A percentile compares a stretch with the other conserved stretches of the same genome.
phyloP scores from a whole-genome alignment of 1,284 basidiomycete species.

The Leccinum subrobustum region DNA sequence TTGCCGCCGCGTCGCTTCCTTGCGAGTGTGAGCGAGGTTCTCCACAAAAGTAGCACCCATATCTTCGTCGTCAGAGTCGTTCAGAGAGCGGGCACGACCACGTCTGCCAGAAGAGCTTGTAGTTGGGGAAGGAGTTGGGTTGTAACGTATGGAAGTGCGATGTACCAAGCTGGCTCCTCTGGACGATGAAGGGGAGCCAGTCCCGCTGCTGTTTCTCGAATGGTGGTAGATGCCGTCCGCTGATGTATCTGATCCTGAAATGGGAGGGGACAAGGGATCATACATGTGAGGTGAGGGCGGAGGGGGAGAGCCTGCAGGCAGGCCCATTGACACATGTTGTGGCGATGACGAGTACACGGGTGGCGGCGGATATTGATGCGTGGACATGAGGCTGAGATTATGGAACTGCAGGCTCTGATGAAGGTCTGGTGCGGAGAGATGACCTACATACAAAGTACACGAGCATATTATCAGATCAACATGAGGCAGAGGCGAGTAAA shows the following conservation, averaged over 20 bases:
- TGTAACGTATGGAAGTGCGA: constrained; percentile 63
- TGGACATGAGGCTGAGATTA: constrained; percentile 50
- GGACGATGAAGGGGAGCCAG: constrained; percentile 72
- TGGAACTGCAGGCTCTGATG: constrained; percentile 50
- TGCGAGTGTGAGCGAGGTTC: constrained; percentile 70
- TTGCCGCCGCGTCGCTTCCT: constrained; percentile 79
- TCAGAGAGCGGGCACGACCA: constrained; percentile 60
- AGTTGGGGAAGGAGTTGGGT: constrained; percentile 72
- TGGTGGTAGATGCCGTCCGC: constrained; percentile 72
- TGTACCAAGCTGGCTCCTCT: constrained; percentile 72
- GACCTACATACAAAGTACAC: constrained; percentile 50
- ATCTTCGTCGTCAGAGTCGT: constrained; percentile 74
- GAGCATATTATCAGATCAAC: constrained; percentile 54
- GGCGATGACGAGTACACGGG: constrained; percentile 51
- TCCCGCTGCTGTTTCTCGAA: constrained; percentile 71
- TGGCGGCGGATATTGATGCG: constrained; percentile 42
- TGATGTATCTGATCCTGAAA: constrained; percentile 83
- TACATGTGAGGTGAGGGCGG: constrained; percentile 76
- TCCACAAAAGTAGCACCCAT: constrained; percentile 66
- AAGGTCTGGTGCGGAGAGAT: constrained; percentile 55
- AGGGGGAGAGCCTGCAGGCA: constrained; percentile 57
- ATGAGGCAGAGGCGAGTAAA: constrained; percentile 45
- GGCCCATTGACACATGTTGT: constrained; percentile 51
- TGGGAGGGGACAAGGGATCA: constrained; percentile 75
- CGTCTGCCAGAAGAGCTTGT: constrained; percentile 68